Conservation (phyloP, 306 rosid species). For the Elaeagnus macrophylla region DNA sequence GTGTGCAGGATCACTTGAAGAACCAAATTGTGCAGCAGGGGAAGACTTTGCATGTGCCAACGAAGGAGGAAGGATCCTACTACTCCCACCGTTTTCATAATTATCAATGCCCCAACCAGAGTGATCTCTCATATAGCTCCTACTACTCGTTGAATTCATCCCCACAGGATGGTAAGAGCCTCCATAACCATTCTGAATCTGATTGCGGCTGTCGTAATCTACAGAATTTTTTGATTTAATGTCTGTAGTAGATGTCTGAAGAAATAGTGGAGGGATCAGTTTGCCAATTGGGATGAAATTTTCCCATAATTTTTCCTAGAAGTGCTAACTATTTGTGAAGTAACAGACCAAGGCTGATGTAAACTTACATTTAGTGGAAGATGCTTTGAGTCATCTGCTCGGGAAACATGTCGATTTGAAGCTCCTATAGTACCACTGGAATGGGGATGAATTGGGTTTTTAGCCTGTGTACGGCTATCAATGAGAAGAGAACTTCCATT, state of each 20-base stretch:
- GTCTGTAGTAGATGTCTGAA: slow-evolving; percentile 27
- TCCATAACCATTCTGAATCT: slow-evolving; percentile 30
- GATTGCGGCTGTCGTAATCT: slow-evolving; percentile 38
- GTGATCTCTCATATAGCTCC: slow-evolving; percentile 34
- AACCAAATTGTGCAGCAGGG: slow-evolving; percentile 35
- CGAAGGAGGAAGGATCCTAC: slow-evolving; percentile 60
- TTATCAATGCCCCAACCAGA: slow-evolving; percentile 42
- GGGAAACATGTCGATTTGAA: slow-evolving; percentile 25
- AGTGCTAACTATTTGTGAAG: slow-evolving; percentile 35
- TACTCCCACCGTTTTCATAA: slow-evolving; percentile 42
- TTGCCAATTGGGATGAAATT: slow-evolving; percentile 58
- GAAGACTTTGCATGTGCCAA: slow-evolving; percentile 45
- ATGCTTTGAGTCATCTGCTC: slow-evolving; percentile 22
- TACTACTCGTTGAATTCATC: slow-evolving; percentile 35
- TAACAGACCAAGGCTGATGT: slow-evolving; percentile 29
- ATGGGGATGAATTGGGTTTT: slow-evolving; percentile 21
- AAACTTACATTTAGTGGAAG: slow-evolving; percentile 33
- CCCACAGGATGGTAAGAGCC: slow-evolving; percentile 38
- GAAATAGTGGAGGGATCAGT: slow-evolving; percentile 54
- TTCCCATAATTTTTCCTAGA: slow-evolving; percentile 39
- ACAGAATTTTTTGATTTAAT: slow-evolving; percentile 26
- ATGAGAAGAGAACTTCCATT: slow-evolving; percentile 28
- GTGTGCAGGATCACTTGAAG: slow-evolving; percentile 46
- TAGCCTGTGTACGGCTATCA: slow-evolving; percentile 28
- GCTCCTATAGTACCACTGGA: slow-evolving; percentile 31